phyloP scores from a whole-genome alignment of 108 stramenopile genomes.

The Skeletonema tropicum region DNA sequence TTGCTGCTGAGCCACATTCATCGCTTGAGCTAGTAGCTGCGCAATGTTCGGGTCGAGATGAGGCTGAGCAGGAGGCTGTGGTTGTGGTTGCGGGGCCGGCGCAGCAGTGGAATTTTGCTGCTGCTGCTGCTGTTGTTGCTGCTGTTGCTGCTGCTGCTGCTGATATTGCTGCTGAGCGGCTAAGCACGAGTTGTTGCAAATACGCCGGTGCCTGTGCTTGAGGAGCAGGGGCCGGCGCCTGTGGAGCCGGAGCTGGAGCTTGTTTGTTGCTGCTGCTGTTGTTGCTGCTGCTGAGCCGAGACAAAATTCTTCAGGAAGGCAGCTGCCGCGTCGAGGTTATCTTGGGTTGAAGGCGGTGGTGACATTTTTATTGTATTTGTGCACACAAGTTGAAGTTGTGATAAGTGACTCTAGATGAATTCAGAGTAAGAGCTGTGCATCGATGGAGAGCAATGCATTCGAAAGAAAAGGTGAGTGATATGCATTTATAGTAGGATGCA shows the following conservation, averaged over 20 bases:
- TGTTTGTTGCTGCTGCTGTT: not conserved
- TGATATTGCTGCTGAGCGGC: not conserved
- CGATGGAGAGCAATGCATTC: not conserved
- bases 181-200: not conserved
- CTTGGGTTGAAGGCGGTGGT: not conserved
- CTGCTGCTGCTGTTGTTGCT: not conserved
- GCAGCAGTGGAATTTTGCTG: not conserved
- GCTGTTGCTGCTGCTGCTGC: not conserved
- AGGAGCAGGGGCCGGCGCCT: not conserved
- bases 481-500: not conserved
- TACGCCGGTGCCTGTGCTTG: not conserved
- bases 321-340: not conserved
- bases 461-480: not conserved
- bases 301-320: not conserved
- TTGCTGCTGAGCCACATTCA: conserved; percentile 1
- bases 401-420: no score
- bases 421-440: no score
- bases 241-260: not conserved
- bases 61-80: not conserved
- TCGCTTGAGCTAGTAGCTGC: not conserved
- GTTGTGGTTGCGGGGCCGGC: not conserved
- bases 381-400: not conserved
- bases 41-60: not conserved
- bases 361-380: not conserved
- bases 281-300: not conserved